Percentiles rank a stretch among this genome's conserved stretches.
Conservation (phyloP, 257 asterid genomes). For the Linaria vulgaris region DNA sequence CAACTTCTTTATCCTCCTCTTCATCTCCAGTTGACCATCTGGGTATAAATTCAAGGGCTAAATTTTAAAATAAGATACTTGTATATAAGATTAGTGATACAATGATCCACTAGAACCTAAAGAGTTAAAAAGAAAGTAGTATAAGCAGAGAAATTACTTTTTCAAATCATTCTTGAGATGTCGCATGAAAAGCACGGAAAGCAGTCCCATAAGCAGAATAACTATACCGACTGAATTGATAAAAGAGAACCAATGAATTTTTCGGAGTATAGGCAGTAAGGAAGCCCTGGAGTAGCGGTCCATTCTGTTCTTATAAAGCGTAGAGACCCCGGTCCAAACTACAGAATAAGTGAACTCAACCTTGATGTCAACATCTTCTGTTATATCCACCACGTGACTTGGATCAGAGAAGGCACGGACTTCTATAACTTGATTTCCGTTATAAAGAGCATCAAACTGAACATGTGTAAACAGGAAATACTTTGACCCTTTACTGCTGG, state of each 20-base stretch:
- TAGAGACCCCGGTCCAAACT: conserved; percentile 56
- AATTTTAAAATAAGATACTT: conserved; percentile 12
- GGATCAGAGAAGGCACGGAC: conserved; percentile 75
- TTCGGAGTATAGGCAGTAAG: conserved; percentile 41
- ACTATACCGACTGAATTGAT: conserved; percentile 53
- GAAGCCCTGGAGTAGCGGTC: conserved; percentile 65
- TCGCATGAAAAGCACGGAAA: conserved; percentile 49
- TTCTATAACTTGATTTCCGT: conserved; percentile 67
- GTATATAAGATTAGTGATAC: conserved; percentile 12
- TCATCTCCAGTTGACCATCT: conserved; percentile 74
- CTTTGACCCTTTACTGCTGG: conserved; percentile 45
- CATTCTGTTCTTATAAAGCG: conserved; percentile 55
- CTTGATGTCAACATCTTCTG: conserved; percentile 52
- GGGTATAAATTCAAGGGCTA: conserved; percentile 24
- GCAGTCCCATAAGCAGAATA: conserved; percentile 64
- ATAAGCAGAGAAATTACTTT: conserved; percentile 50
- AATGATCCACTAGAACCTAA: conserved; percentile 15
- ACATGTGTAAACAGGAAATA: conserved; percentile 66
- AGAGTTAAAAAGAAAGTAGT: conserved; percentile 15
- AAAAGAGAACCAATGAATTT: conserved; percentile 76
- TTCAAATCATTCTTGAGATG: conserved; percentile 75
- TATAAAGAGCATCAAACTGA: conserved; percentile 69
- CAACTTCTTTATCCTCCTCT: conserved; percentile 83
- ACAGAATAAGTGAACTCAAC: conserved; percentile 68
- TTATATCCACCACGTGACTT: conserved; percentile 55